Evolutionary conservation across 2,329 filamentous ascomycete species (phyloP).

Genomic region (Thelonectria olida): DNA sequence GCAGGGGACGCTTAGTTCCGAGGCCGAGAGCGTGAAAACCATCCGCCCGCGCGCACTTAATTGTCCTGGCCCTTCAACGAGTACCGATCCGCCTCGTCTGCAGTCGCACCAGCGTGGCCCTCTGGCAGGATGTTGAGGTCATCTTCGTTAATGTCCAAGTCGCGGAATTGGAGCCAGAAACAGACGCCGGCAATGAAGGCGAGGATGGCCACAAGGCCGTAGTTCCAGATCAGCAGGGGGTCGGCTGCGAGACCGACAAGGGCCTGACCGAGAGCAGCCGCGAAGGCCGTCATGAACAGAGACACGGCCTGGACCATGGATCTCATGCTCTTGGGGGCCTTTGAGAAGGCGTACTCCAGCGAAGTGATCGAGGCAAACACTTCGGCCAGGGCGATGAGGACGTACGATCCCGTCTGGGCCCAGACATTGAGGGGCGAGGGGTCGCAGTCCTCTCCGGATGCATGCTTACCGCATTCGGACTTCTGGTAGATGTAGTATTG

Average conservation of each 20-base stretch:
- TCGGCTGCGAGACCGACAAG: slow-evolving; percentile 57
- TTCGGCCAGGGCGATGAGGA: slow-evolving; percentile 59
- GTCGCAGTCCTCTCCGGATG: slow-evolving; percentile 40
- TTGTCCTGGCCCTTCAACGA: slow-evolving; percentile 24
- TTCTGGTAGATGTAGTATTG: slow-evolving; percentile 71
- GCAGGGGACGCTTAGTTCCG: not conserved
- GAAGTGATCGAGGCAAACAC: slow-evolving; percentile 63
- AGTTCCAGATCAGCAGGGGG: slow-evolving; percentile 79
- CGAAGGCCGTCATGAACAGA: slow-evolving; percentile 75
- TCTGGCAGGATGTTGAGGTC: slow-evolving; percentile 67
- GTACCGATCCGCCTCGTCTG: slow-evolving; percentile 32
- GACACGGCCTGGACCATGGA: slow-evolving; percentile 74
- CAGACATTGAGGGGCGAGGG: slow-evolving; percentile 70
- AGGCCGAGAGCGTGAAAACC: not conserved
- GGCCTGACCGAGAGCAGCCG: slow-evolving; percentile 73
- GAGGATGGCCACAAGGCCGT: slow-evolving; percentile 71
- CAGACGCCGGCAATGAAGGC: slow-evolving; percentile 67
- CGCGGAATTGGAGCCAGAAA: slow-evolving; percentile 75
- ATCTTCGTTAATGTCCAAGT: slow-evolving; percentile 72
- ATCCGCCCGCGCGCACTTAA: not conserved
- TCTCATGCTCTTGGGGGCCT: slow-evolving; percentile 80
- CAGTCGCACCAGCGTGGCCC: slow-evolving; percentile 40
- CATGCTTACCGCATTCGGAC: slow-evolving; percentile 64
- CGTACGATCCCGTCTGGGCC: slow-evolving; percentile 62
- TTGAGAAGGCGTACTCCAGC: slow-evolving; percentile 80